These are phyloP conservation scores for Pezicula radicicola DNA, from an alignment of 2,329 filamentous ascomycete genomes.

Conservation along the genomic window DNA sequence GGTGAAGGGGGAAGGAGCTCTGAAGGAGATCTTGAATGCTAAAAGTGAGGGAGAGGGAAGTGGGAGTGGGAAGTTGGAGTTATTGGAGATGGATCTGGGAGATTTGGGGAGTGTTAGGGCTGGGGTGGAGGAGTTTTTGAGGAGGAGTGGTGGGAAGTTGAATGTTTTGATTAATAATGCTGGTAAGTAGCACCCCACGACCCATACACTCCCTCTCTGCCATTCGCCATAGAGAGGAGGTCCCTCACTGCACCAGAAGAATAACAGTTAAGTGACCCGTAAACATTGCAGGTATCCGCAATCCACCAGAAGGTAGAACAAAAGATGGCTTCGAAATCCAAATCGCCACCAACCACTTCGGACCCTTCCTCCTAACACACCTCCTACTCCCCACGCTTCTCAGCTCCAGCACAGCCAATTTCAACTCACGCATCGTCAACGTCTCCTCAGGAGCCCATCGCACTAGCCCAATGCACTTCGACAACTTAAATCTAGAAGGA, in stretches of 20 bases:
- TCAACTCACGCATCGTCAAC: slow-evolving; percentile 37
- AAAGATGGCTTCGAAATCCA: slow-evolving; percentile 45
- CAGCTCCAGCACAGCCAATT: slow-evolving; percentile 29
- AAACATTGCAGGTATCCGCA: slow-evolving; percentile 5
- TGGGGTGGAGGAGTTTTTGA: slow-evolving; percentile 21
- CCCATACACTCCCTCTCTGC: too few species aligned
- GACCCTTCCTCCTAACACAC: slow-evolving; percentile 48
- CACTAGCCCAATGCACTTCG: slow-evolving; percentile 6
- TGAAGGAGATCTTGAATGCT: slow-evolving; percentile 14
- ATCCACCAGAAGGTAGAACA: slow-evolving; percentile 6
- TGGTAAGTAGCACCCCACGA: slow-evolving; percentile 1
- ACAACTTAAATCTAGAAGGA: slow-evolving; percentile 35
- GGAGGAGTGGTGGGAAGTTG: slow-evolving; percentile 36
- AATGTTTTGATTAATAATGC: slow-evolving; percentile 19
- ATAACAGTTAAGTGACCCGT: background rate
- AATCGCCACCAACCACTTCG: slow-evolving; percentile 48
- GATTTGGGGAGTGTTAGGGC: slow-evolving; percentile 27
- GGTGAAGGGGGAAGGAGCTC: slow-evolving; percentile 26
- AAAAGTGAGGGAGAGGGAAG: background rate
- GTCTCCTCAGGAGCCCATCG: slow-evolving; percentile 38
- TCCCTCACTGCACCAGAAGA: too few species aligned
- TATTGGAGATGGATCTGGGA: slow-evolving; percentile 30
- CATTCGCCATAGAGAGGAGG: too few species aligned
- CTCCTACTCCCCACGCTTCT: slow-evolving; percentile 36
- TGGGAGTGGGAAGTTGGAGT: slow-evolving; percentile 18